These are phyloP conservation scores for Macaranga tanarius DNA, from an alignment of 441 rosid genomes.

Conservation along the genomic window DNA sequence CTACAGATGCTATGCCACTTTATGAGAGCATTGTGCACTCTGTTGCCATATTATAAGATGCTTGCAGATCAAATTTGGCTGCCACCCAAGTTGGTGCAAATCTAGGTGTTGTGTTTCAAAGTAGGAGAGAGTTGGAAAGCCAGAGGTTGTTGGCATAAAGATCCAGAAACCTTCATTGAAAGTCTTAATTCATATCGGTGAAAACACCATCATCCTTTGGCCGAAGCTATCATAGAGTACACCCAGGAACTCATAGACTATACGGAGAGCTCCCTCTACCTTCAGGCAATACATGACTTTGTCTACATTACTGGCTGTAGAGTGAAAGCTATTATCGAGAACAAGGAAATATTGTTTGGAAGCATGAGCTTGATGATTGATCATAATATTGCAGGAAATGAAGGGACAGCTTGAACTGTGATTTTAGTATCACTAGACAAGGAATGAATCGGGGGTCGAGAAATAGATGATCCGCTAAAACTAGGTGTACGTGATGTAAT, in stretches of 20 bases:
- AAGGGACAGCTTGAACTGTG: slow-evolving; percentile 75
- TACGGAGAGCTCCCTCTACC: slow-evolving; percentile 71
- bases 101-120: no score
- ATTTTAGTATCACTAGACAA: slow-evolving; percentile 59
- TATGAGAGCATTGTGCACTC: no score
- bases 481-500: slow-evolving; percentile 67
- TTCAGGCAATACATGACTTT: slow-evolving; percentile 69
- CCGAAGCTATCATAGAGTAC: slow-evolving; percentile 74
- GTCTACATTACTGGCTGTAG: slow-evolving; percentile 75
- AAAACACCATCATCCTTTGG: slow-evolving; percentile 92
- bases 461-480: slow-evolving; percentile 77
- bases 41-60: no score
- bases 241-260: slow-evolving; percentile 69
- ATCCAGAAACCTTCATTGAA: no score
- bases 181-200: slow-evolving; percentile 31
- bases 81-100: no score
- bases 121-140: no score
- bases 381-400: slow-evolving; percentile 50
- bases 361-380: slow-evolving; percentile 68
- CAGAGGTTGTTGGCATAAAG: no score
- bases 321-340: slow-evolving; percentile 62
- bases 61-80: no score
- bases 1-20: no score
- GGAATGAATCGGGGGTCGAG: slow-evolving; percentile 57
- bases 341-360: slow-evolving; percentile 67